Evolutionary conservation across 2,329 filamentous ascomycete species (phyloP).

Genomic region (Aspergillus phoenicis): DNA sequence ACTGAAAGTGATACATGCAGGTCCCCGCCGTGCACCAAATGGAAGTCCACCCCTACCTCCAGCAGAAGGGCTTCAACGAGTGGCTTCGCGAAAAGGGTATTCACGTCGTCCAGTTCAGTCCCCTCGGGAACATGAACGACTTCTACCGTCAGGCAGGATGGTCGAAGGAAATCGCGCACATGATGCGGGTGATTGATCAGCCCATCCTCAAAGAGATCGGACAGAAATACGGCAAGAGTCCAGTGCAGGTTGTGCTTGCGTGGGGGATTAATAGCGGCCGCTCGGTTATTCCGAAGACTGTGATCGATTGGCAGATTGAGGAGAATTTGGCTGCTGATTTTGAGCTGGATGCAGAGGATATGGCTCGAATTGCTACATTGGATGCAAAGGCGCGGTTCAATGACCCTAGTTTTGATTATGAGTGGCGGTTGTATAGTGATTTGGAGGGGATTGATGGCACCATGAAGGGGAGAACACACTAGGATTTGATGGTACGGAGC

Average conservation of each 20-base stretch:
- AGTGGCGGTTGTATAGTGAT: constrained; percentile 26
- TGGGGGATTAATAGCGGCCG: constrained; percentile 30
- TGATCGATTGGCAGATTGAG: constrained; percentile 26
- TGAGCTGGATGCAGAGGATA: constrained; percentile 22
- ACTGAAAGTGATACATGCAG: constrained; percentile 34
- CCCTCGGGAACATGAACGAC: constrained; percentile 62
- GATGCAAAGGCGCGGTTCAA: constrained; percentile 62
- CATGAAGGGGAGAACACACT: constrained; percentile 13
- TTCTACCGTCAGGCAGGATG: constrained; percentile 49
- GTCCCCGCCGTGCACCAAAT: constrained; percentile 64
- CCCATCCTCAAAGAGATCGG: constrained; percentile 56
- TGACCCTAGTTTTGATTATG: constrained; percentile 46
- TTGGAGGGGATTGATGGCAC: constrained; percentile 21
- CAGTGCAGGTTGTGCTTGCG: constrained; percentile 52
- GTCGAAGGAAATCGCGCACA: constrained; percentile 61
- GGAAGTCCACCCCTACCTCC: constrained; percentile 64
- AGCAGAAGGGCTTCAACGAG: constrained; percentile 47
- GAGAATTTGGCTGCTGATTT: constrained; percentile 29
- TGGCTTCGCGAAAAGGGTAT: constrained; percentile 58
- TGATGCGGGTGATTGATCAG: constrained; percentile 47
- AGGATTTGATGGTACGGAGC: neutral
- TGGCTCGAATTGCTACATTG: constrained; percentile 21
- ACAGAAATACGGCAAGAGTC: constrained; percentile 53
- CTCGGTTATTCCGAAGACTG: constrained; percentile 28
- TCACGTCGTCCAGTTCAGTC: constrained; percentile 62